These are phyloP conservation scores for Ceratobasidium papillatum DNA, from an alignment of 1,284 basidiomycete species.

Conservation along the genomic window DNA sequence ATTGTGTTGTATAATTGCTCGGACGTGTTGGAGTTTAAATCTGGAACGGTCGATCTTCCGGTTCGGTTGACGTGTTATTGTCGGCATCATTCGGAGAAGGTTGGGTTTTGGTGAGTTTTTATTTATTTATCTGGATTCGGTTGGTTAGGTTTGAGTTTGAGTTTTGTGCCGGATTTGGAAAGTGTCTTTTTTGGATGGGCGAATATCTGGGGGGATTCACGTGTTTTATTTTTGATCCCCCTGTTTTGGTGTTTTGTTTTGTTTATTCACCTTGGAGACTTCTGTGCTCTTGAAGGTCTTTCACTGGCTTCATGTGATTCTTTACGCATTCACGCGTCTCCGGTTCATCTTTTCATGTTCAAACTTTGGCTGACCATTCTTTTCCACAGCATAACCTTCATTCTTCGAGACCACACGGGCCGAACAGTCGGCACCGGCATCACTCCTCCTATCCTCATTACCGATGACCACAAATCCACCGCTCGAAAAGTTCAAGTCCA, in stretches of 20 bases:
- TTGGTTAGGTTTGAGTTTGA: neutral
- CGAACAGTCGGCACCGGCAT: conserved; percentile 84
- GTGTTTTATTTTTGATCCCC: neutral
- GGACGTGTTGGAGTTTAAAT: conserved; percentile 88
- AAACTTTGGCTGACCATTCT: neutral
- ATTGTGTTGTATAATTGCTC: conserved; percentile 97
- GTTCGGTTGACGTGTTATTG: conserved; percentile 99
- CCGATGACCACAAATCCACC: conserved; percentile 96
- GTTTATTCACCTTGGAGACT: neutral
- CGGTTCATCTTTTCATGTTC: neutral
- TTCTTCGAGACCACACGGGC: conserved; percentile 83
- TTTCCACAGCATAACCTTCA: conserved; percentile 78
- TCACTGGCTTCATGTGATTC: neutral
- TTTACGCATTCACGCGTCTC: neutral
- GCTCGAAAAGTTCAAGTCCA: conserved; percentile 40
- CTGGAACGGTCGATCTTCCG: conserved; percentile 88
- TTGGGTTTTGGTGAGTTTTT: conserved; percentile 74
- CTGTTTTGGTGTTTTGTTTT: neutral
- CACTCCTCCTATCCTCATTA: conserved; percentile 97
- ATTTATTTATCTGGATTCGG: neutral
- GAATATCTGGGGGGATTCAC: neutral
- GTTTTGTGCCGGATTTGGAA: neutral
- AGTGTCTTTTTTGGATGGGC: neutral
- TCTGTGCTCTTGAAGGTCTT: neutral
- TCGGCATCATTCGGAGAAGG: conserved; percentile 97